Percentiles rank a stretch among this genome's conserved stretches.
Evolutionary conservation across 805 yeast species (phyloP).

Genomic region (Lipomyces japonicus): DNA sequence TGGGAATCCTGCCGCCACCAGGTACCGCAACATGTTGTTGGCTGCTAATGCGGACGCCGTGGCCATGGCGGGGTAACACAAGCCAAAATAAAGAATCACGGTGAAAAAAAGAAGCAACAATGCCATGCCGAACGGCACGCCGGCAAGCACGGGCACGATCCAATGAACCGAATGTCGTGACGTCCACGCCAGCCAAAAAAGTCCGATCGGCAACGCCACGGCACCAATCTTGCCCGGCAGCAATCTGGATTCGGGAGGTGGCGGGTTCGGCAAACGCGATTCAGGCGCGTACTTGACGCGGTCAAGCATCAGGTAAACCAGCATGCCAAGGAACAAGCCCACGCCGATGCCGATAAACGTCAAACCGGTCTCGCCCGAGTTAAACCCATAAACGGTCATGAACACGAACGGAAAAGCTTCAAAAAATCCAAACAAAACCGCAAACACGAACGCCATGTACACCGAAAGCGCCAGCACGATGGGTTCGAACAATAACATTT

Average conservation of each 20-base stretch:
- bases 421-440: slow-evolving; percentile 54
- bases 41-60: slow-evolving; percentile 29
- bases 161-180: slow-evolving; percentile 48
- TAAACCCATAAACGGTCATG: slow-evolving; percentile 44
- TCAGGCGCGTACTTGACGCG: slow-evolving; percentile 10
- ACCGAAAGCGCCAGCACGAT: slow-evolving; percentile 57
- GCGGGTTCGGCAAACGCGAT: too few relatives aligned
- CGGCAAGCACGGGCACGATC: slow-evolving; percentile 53
- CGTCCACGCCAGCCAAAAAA: slow-evolving; percentile 59
- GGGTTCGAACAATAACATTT: slow-evolving; percentile 70
- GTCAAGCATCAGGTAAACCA: slow-evolving; percentile 22
- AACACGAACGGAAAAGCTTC: slow-evolving; percentile 56
- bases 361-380: slow-evolving; percentile 50
- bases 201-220: slow-evolving; percentile 46
- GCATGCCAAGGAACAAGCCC: slow-evolving; percentile 42
- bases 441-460: slow-evolving; percentile 52
- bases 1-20: slow-evolving; percentile 41
- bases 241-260: slow-evolving; percentile 68
- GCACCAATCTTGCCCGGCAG: slow-evolving; percentile 62
- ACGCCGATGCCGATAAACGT: slow-evolving; percentile 62
- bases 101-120: slow-evolving; percentile 67
- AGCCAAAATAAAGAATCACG: slow-evolving; percentile 57
- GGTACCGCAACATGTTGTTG: slow-evolving; percentile 22
- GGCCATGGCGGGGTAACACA: slow-evolving; percentile 28
- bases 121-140: slow-evolving; percentile 56